Evolutionary conservation across 805 yeast species (phyloP).

Genomic region (Candida nemodendra): DNA sequence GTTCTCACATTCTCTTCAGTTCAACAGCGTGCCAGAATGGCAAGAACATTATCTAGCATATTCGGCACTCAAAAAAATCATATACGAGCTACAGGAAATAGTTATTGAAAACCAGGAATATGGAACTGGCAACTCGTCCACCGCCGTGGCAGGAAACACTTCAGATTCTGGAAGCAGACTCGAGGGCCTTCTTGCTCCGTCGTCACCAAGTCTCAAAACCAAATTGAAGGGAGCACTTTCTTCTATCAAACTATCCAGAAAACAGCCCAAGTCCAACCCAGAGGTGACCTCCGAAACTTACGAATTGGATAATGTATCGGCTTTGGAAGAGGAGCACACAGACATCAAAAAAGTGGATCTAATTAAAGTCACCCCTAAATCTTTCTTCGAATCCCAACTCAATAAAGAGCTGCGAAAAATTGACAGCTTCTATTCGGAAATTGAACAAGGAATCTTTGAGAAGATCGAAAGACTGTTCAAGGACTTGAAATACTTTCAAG

Average conservation of each 20-base stretch:
- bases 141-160: conserved; percentile 12
- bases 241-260: conserved; percentile 8
- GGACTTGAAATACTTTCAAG: conserved; percentile 44
- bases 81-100: conserved; percentile 51
- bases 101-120: conserved; percentile 18
- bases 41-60: conserved; percentile 45
- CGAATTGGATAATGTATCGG: conserved; percentile 17
- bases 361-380: conserved; percentile 34
- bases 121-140: conserved; percentile 14
- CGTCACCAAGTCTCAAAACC: conserved; percentile 12
- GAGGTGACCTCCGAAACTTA: conserved; percentile 16
- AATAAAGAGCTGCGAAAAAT: conserved; percentile 50
- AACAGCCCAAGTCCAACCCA: conserved; percentile 5
- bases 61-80: conserved; percentile 51
- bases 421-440: conserved; percentile 47
- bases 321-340: conserved; percentile 3
- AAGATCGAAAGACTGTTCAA: conserved; percentile 45
- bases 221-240: conserved; percentile 19
- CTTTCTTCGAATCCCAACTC: conserved; percentile 46
- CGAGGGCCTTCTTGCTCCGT: conserved; percentile 12
- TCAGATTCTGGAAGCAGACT: conserved; percentile 16
- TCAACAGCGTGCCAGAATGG: conserved; percentile 57
- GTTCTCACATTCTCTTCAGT: conserved; percentile 48
- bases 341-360: conserved; percentile 22
- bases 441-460: conserved; percentile 45